Evolutionary conservation across 1,284 basidiomycete genomes (phyloP), one percentile per base, ranked within the genome.

Genomic region (Trichosporon asahii): DNA sequence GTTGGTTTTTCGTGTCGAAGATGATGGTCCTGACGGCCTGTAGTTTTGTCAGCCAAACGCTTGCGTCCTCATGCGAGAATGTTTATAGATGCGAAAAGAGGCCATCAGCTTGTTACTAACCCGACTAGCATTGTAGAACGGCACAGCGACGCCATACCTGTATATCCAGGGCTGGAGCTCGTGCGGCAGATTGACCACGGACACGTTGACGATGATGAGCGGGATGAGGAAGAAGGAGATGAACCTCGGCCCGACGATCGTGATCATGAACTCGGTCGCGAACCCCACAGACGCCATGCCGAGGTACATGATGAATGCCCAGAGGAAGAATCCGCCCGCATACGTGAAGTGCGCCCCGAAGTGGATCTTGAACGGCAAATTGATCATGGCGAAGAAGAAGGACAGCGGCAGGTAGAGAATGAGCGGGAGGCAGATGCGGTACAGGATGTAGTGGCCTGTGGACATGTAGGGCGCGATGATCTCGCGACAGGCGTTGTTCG

Each of bases 241-340:
- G 66, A 84, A 84, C 49, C 76, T 76, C 1, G 80, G 79, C 1
- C 78, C 78, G 35, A 85, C 27, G 46, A 84, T 65, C 1, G 82
- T 84, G 70, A 84, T 79, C 3, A 75, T 73, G 65, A 81, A 81
- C 69, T 93, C 91, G 5, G 91, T 81, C 0, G 89, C 88, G 18
- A 90, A 80, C 1, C 90, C 77, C 4, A 82, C 70, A 0, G 72
- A 21, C 11, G 72, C 72, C 80, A 80, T 82, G 55, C 78, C 77
- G 37, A 87, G 73, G 86, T 86, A 91, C 68, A 88, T 88, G 72
- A 90, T 82, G 87, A 90, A 89, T 89, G 90, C 92, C 83, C 90
- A 91, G 25, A 91, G 83, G 72, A 92, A 83, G 80, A 92, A 91
- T 0, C 90, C 91, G 0, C 82, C 85, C 31, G 82, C 79, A 57